A percentile compares a stretch with the other conserved stretches of the same genome.
Conservation (phyloP, 352 stramenopile species). For the Pythium chondricola region DNA sequence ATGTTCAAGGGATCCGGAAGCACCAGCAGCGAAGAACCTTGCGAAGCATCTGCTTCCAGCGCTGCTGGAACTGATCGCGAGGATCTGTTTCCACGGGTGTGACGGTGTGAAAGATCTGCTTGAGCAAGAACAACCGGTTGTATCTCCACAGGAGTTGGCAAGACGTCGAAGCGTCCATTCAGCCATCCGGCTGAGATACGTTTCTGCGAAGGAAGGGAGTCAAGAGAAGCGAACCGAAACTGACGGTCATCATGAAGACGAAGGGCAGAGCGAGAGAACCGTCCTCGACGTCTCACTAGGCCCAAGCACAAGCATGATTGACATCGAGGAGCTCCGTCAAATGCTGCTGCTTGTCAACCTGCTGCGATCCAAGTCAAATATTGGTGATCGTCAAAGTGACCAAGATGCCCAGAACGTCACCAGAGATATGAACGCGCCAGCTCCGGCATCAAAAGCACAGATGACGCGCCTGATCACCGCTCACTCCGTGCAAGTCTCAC, state of each 20-base stretch:
- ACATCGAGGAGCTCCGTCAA: neutral
- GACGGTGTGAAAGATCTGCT: neutral
- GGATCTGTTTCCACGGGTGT: conserved; percentile 12
- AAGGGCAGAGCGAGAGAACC: neutral
- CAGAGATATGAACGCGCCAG: neutral
- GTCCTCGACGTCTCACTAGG: conserved; percentile 7
- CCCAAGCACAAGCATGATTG: neutral
- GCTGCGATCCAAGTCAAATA: neutral
- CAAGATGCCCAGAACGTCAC: neutral
- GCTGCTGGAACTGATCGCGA: conserved; percentile 4
- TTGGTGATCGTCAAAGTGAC: no score
- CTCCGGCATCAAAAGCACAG: neutral
- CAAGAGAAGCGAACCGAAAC: neutral
- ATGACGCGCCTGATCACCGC: conserved; percentile 7
- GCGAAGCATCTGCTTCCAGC: conserved; percentile 9
- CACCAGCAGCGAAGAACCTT: conserved; percentile 13
- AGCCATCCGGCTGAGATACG: conserved; percentile 43
- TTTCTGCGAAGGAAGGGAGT: neutral
- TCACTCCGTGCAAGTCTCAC: conserved; percentile 2
- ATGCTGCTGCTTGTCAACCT: conserved; percentile 3
- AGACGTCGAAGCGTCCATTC: conserved; percentile 43
- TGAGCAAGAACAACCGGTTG: no score
- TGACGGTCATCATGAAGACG: neutral
- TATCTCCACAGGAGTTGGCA: neutral
- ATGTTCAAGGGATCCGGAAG: conserved; percentile 11